phyloP scores from a whole-genome alignment of 768 basidiomycete genomes.

The Lactarius quietus region DNA sequence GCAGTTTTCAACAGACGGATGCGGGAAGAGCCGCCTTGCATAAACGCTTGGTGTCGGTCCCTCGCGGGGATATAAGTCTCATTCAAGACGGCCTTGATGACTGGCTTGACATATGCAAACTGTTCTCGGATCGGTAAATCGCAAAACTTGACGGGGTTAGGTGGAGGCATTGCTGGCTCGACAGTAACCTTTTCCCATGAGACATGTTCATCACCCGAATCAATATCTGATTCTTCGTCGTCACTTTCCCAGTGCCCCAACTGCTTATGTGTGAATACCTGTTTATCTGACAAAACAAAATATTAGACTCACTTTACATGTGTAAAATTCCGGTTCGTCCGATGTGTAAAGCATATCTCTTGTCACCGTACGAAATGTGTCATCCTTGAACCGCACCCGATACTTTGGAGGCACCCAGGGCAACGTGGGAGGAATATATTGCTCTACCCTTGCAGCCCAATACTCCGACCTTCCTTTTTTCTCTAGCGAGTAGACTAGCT shows the following conservation, averaged over 20 bases:
- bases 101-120: constrained; percentile 61
- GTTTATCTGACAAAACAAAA: background rate
- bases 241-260: constrained; percentile 56
- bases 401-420: constrained; percentile 46
- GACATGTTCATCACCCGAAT: constrained; percentile 27
- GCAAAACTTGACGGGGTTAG: constrained; percentile 42
- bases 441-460: constrained; percentile 66
- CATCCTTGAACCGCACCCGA: constrained; percentile 57
- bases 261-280: constrained; percentile 30
- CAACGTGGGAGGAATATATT: constrained; percentile 45
- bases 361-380: constrained; percentile 38
- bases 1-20: constrained; percentile 35
- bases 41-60: constrained; percentile 48
- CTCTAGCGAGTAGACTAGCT: constrained; percentile 55
- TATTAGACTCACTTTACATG: constrained; percentile 50
- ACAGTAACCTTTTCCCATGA: constrained; percentile 35
- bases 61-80: constrained; percentile 52
- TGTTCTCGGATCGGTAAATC: constrained; percentile 52
- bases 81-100: constrained; percentile 57
- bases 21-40: constrained; percentile 54
- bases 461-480: constrained; percentile 37
- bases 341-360: constrained; percentile 55
- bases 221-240: constrained; percentile 33
- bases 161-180: constrained; percentile 41
- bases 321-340: constrained; percentile 57